A percentile compares a stretch with the other conserved stretches of the same genome.
phyloP scores from a whole-genome alignment of 441 rosid genomes.

The Adansonia rubrostipa region DNA sequence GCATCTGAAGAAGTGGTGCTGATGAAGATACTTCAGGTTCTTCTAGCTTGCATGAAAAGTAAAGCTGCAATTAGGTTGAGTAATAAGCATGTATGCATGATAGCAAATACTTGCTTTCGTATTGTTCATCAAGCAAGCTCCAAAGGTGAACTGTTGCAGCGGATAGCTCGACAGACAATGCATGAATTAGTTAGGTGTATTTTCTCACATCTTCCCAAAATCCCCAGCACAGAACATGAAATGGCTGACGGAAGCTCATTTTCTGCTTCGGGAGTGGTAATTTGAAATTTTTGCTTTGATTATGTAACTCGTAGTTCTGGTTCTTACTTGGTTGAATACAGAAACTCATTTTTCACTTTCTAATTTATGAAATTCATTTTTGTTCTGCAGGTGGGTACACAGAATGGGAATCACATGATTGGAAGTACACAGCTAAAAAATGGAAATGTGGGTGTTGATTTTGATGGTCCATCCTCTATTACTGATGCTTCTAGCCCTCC shows the following conservation, averaged over 20 bases:
- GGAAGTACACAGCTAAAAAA: constrained; percentile 62
- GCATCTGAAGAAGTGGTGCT: constrained; percentile 95
- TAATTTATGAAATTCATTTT: constrained; percentile 28
- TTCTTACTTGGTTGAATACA: background rate
- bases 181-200: constrained; percentile 89
- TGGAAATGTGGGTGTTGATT: constrained; percentile 43
- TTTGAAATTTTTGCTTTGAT: background rate
- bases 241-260: constrained; percentile 49
- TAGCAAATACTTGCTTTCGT: constrained; percentile 88
- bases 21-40: constrained; percentile 98
- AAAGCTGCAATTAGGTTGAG: constrained; percentile 78
- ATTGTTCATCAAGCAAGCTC: constrained; percentile 93
- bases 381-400: constrained; percentile 55
- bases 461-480: constrained; percentile 31
- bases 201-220: constrained; percentile 80
- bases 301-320: background rate
- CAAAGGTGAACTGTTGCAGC: constrained; percentile 88
- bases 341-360: background rate
- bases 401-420: constrained; percentile 54
- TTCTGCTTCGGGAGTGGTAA: constrained; percentile 43
- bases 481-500: constrained; percentile 49
- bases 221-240: constrained; percentile 49
- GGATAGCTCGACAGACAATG: constrained; percentile 92
- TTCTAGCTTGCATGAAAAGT: constrained; percentile 89
- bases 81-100: constrained; percentile 87